These are phyloP conservation scores for Globisporangium cederbergense DNA, from an alignment of 352 stramenopile genomes.

Conservation along the genomic window DNA sequence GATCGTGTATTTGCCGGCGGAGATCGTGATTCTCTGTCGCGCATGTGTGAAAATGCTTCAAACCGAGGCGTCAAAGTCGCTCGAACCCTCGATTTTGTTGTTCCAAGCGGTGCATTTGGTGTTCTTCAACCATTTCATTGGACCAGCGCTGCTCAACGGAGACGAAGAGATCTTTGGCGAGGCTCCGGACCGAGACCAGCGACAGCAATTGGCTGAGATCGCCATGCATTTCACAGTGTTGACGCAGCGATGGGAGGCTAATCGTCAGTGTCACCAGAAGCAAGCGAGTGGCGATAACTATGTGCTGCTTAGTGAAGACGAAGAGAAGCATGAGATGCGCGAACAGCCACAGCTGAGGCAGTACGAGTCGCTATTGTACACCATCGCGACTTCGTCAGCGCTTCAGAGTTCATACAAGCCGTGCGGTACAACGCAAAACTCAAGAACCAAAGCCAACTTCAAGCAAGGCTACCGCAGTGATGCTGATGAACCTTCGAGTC, in stretches of 20 bases:
- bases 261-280: background rate
- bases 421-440: background rate
- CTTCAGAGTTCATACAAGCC: constrained; percentile 14
- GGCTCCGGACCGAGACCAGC: constrained; percentile 12
- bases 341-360: background rate
- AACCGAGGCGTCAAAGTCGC: background rate
- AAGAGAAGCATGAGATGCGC: background rate
- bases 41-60: constrained; percentile 28
- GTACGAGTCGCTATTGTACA: constrained; percentile 16
- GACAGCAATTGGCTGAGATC: constrained; percentile 14
- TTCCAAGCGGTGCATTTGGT: constrained; percentile 47
- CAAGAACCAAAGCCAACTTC: background rate
- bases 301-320: background rate
- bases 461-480: background rate
- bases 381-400: constrained; percentile 11
- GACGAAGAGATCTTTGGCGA: constrained; percentile 13
- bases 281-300: background rate
- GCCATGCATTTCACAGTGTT: constrained; percentile 16
- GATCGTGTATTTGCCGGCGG: constrained; percentile 30
- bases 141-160: constrained; percentile 36
- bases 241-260: background rate
- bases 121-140: constrained; percentile 78
- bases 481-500: background rate
- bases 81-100: background rate
- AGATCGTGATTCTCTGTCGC: constrained; percentile 58